These are phyloP conservation scores for Cryptosporidium muris DNA, from an alignment of 169 alveolate species.

Conservation along the genomic window DNA sequence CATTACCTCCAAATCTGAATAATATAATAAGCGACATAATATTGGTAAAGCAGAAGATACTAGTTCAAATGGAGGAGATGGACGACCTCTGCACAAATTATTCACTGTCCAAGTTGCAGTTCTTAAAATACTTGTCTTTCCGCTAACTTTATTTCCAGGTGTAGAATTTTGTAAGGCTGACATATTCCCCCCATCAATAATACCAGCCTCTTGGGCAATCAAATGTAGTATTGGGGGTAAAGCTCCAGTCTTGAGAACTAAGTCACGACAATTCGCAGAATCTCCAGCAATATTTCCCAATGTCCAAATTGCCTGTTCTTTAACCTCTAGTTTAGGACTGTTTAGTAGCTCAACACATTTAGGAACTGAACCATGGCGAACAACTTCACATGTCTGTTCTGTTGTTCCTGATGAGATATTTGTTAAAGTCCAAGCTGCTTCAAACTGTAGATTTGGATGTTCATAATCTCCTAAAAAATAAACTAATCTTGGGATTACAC, in stretches of 20 bases:
- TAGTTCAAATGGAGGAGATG: slow-evolving; percentile 87
- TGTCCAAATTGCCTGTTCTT: slow-evolving; percentile 98
- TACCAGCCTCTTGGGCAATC: slow-evolving; percentile 68
- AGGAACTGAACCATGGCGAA: slow-evolving; percentile 82
- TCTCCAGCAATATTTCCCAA: slow-evolving; percentile 98
- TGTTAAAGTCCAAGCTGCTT: slow-evolving; percentile 96
- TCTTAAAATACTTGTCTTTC: slow-evolving; percentile 88
- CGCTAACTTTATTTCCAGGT: slow-evolving; percentile 77
- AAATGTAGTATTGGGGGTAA: slow-evolving; percentile 84
- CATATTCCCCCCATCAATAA: slow-evolving; percentile 16
- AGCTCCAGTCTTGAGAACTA: slow-evolving; percentile 87
- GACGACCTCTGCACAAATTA: slow-evolving; percentile 93
- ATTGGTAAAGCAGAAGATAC: slow-evolving; percentile 88
- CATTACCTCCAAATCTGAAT: slow-evolving; percentile 85
- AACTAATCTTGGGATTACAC: slow-evolving; percentile 94
- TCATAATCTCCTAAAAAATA: slow-evolving; percentile 83
- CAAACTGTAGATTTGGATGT: slow-evolving; percentile 95
- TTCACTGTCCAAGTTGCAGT: slow-evolving; percentile 96
- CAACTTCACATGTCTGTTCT: slow-evolving; percentile 85
- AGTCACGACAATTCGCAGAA: slow-evolving; percentile 91
- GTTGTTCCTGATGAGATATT: slow-evolving; percentile 96
- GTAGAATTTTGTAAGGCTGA: neutral
- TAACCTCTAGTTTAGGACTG: slow-evolving; percentile 91
- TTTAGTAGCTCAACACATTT: slow-evolving; percentile 84
- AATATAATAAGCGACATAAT: slow-evolving; percentile 84